Evolutionary conservation across 805 yeast species (phyloP).

Genomic region (Kodamaea lidongshanica): DNA sequence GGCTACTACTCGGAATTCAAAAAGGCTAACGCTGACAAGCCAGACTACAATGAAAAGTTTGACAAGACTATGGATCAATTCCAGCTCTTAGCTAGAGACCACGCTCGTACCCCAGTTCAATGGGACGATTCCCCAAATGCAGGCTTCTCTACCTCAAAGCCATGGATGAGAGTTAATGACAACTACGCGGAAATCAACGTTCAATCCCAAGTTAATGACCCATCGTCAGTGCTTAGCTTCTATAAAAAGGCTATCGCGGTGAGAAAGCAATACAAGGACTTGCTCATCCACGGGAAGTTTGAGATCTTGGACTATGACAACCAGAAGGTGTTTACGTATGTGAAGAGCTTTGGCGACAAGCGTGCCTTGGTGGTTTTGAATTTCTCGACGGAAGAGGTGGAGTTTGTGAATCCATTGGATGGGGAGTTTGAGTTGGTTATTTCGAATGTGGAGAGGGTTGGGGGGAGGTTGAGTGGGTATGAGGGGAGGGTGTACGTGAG

Average conservation of each 20-base stretch:
- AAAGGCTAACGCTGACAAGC: conserved; percentile 19
- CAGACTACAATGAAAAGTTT: conserved; percentile 14
- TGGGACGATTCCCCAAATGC: conserved; percentile 41
- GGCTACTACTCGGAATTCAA: conserved; percentile 33
- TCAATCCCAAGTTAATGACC: conserved; percentile 40
- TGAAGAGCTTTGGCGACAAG: conserved; percentile 27
- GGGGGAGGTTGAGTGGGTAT: conserved; percentile 9
- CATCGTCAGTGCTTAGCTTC: conserved; percentile 39
- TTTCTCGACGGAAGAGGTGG: conserved; percentile 14
- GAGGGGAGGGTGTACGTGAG: conserved; percentile 12
- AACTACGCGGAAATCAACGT: conserved; percentile 46
- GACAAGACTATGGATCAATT: conserved; percentile 26
- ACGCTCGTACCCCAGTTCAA: conserved; percentile 52
- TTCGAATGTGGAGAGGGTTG: conserved; percentile 8
- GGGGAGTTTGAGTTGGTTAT: conserved; percentile 10
- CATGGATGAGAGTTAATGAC: conserved; percentile 50
- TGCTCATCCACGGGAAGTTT: conserved; percentile 43
- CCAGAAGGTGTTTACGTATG: conserved; percentile 35
- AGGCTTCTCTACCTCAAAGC: conserved; percentile 43
- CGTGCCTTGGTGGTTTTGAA: conserved; percentile 20
- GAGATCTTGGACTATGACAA: conserved; percentile 40
- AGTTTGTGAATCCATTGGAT: conserved; percentile 8
- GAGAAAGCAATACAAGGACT: conserved; percentile 41
- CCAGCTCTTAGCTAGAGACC: conserved; percentile 43
- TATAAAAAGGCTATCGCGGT: conserved; percentile 38